Base-by-base conservation (phyloP, 1,139 yeast species). In the Yamadazyma friedrichii region DNA sequence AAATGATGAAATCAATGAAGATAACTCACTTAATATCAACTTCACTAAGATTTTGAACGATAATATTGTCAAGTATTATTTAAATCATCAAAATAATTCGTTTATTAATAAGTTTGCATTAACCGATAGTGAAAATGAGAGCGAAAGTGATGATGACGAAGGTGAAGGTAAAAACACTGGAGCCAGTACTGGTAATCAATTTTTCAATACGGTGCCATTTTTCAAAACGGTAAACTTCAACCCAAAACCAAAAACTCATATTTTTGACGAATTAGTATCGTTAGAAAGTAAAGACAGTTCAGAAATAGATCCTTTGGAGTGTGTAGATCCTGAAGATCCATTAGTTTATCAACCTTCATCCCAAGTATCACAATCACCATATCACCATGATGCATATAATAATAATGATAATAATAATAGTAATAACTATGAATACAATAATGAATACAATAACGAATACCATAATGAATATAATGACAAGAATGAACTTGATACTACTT, bases 21-120 rank as follows among this genome's bases (percentile, higher is more conserved):
- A 45, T 15, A 41, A 48, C 35, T 37, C 45, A 33, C 41, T 54
- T n/a, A 58, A 67, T 4, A 59, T 64, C 39, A 65, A 68, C 47
- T 68, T 70, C 52, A 64, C 69, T 24, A 61, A 67, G 51, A 64
- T 68, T 24, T 56, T 69, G 45, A 67, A 70, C 43, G 77, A 70
- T 33, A 68, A 67, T 43, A 58, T 71, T 42, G 56, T 69, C 33
- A 57, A 55, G 36, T 65, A 67, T 44, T 52, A 64, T 20, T 55
- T 55, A 34, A 66, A 61, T 4, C 5, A 20, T 20, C 56, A 59
- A 28, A 25, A 30, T 6, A 22, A 22, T 24, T 31, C 41, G 8
- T 41, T 38, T 35, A 27, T 34, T 11, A 27, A 27, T 27, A 33
- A 31, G 6, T 31, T 31, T 10, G 16, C 28, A 15, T 25, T 22